Conservation (phyloP, 2,329 filamentous ascomycete species). For the Cladophialophora immunda region DNA sequence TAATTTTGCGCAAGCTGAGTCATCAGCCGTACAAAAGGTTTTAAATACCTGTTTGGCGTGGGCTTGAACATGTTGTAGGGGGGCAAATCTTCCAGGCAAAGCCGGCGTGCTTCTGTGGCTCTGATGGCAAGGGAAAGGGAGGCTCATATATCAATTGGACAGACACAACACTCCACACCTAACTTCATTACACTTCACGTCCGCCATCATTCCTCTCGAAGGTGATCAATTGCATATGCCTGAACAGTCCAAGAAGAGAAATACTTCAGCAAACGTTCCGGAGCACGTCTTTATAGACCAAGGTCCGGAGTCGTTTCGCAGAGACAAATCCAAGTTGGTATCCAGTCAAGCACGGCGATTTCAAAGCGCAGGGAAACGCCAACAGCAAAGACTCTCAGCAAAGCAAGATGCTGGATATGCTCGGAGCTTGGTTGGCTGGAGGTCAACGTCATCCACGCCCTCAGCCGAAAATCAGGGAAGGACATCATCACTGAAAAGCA, state of each 20-base stretch:
- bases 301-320: constrained; percentile 5
- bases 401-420: constrained; percentile 26
- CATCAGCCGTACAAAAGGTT: not conserved
- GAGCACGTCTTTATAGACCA: constrained; percentile 30
- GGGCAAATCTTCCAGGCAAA: not conserved
- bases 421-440: constrained; percentile 32
- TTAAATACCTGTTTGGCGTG: not conserved
- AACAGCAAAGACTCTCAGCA: constrained; percentile 21
- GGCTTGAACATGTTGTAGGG: not conserved
- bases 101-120: not conserved
- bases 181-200: not conserved
- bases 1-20: not conserved
- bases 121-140: not conserved
- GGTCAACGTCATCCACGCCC: constrained; percentile 19
- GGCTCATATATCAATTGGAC: not conserved
- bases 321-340: constrained; percentile 23
- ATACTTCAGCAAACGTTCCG: constrained; percentile 20
- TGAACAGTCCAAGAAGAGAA: constrained; percentile 17
- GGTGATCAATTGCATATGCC: constrained; percentile 10
- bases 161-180: not conserved
- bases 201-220: not conserved
- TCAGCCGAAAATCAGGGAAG: constrained; percentile 1
- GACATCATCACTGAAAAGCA: not conserved
- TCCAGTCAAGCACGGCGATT: constrained; percentile 31
- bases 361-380: constrained; percentile 28